Evolutionary conservation across 495 filamentous ascomycete genomes (phyloP), one percentile per base, ranked within the genome.

Genomic region (Penicillium crystallinum): DNA sequence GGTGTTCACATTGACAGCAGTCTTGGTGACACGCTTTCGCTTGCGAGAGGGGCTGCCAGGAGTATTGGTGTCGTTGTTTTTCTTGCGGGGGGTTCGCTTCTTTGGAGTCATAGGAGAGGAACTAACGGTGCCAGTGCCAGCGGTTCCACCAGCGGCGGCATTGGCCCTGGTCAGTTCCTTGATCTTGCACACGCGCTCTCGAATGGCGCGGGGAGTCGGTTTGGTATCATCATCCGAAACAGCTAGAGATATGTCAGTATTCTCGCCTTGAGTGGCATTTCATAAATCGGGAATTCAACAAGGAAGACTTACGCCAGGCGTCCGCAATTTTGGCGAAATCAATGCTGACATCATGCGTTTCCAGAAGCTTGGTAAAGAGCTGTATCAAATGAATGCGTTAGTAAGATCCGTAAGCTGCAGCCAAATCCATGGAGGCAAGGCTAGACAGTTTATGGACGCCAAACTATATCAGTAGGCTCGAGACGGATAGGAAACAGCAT

Each of bases 151-250:
- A 6, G 22, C 22, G 27, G 0, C 36, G 1, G n/a, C n/a, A 3
- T 5, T 19, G 9, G 38, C 25, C 17, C 27, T 52, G 19, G 10
- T 14, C 0, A 50, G 46, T 6, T 64, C 52, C 33, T 73, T 72
- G 47, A 80, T 75, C 11, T 62, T 69, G n/a, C 62, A 51, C 0
- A 80, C 65, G 6, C 72, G 74, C 49, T 79, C 77, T 8, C 61
- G 66, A 46, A 80, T 76, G n/a, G 77, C 77, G 22, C 76, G 72
- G 0, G 73, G 55, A 22, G 76, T 79, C 1, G 75, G 75, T 6
- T 54, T 58, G 7, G 68, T 56, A 11, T 61, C 52, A 8, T 37
- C 42, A 3, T 59, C 41, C 33, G 17, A 35, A 33, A 60, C 65
- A 38, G 64, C 65, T 71, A 54, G 19, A 31, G 46, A n/a, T 29